Percentiles rank a stretch among this genome's conserved stretches.
Conservation (phyloP, 768 basidiomycete species). For the Pholiota conissans region DNA sequence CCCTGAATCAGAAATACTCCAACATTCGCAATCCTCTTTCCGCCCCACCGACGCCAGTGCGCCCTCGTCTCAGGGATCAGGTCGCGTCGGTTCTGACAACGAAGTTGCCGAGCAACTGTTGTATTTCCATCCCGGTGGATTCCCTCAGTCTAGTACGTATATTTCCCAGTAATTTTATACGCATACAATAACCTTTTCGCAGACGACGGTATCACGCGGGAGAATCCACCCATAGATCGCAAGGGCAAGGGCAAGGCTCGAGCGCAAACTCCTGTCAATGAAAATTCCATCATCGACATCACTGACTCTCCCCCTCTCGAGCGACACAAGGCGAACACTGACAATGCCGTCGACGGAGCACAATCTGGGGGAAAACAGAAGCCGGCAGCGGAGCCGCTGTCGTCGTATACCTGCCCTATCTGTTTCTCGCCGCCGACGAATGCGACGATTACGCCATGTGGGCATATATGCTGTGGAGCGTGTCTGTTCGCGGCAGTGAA, state of each 20-base stretch:
- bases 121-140: background rate
- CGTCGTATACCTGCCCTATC: constrained; percentile 76
- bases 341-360: constrained; percentile 7
- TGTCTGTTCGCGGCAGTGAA: constrained; percentile 77
- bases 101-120: background rate
- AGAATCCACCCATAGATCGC: background rate
- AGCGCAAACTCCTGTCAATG: background rate
- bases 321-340: background rate
- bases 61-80: background rate
- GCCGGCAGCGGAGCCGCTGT: constrained; percentile 38
- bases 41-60: background rate
- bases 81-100: background rate
- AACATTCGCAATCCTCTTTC: background rate
- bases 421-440: constrained; percentile 77
- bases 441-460: constrained; percentile 78
- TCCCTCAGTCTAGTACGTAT: background rate
- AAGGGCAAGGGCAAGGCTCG: constrained; percentile 11
- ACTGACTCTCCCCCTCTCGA: background rate
- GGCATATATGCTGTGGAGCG: constrained; percentile 74
- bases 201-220: constrained; percentile 3
- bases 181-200: background rate
- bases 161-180: background rate
- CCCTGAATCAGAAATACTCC: background rate
- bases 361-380: constrained; percentile 8
- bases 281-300: background rate